Base-by-base conservation (phyloP, 2,329 filamentous ascomycete genomes). In the Gaeumannomyces tritici region DNA sequence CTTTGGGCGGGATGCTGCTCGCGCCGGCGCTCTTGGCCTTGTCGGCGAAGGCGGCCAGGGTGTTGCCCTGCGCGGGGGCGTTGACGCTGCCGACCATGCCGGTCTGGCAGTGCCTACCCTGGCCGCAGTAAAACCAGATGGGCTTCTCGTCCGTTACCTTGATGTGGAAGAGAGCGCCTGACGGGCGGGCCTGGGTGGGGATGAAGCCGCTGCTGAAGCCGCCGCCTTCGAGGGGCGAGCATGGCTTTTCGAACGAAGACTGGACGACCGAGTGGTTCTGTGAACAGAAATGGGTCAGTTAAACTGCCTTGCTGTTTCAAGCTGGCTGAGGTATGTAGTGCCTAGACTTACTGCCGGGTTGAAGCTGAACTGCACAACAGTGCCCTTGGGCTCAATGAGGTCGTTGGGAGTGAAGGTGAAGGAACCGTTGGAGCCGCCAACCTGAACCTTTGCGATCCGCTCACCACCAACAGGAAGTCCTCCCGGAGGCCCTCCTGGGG, bases 71-170 rank as follows among this genome's bases (percentile, higher is more conserved):
- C 2, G 27, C 18, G 1, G 51, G 65, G n/a, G 74, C 73, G 66
- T 82, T 82, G 65, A 82, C 76, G 55, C 76, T 74, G 62, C 77
- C 76, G 24, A 77, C 74, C 79, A 82, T 82, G 51, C 79, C 79
- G 2, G 68, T 65, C 58, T 75, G 73, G 65, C 73, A 75, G 63
- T 74, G 73, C 2, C 68, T 70, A 29, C 69, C 70, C 7, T 35
- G 33, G 26, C 70, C 74, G 64, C 74, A 74, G 68, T 76, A 76
- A 65, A 75, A 76, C 72, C 73, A 75, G 55, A 75, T 66, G 2
- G 74, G 73, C 51, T 72, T 71, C 13, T 66, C 65, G 62, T 75
- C 70, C 3, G 67, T 66, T 9, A 75, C 62, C 5, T 67, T 66
- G 11, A 74, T 67, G 24, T 73, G 69, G 56, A 75, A 76, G 0